Evolutionary conservation across 1,139 yeast species (phyloP).

Genomic region (Sugiyamaella pinicola): DNA sequence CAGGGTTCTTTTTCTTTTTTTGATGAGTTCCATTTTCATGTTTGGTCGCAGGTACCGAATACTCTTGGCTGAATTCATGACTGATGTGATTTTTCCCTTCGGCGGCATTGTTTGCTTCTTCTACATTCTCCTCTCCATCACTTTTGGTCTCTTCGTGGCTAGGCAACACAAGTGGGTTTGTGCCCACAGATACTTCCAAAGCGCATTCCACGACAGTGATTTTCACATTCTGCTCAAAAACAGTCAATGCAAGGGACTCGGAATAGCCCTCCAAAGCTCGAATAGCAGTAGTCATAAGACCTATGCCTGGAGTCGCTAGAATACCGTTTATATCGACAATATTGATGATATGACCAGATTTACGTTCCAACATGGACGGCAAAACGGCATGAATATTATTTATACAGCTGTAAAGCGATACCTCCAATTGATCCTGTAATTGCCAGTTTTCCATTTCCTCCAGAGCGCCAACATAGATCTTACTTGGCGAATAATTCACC

Average conservation of each 20-base stretch:
- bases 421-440: constrained; percentile 38
- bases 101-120: not conserved
- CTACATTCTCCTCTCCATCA: not conserved
- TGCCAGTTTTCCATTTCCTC: constrained; percentile 41
- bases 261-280: constrained; percentile 43
- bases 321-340: constrained; percentile 40
- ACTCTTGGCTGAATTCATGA: not conserved
- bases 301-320: constrained; percentile 40
- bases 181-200: constrained; percentile 37
- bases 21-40: not conserved
- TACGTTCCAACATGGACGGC: constrained; percentile 36
- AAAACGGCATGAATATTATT: constrained; percentile 39
- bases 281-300: constrained; percentile 37
- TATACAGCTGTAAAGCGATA: constrained; percentile 37
- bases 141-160: not conserved
- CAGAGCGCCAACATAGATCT: constrained; percentile 36
- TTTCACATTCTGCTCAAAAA: constrained; percentile 37
- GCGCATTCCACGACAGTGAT: constrained; percentile 41
- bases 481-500: constrained; percentile 26
- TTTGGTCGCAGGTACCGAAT: not conserved
- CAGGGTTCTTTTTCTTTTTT: not conserved
- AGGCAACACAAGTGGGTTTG: constrained; percentile 32
- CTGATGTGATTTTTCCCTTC: not conserved
- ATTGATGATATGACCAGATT: constrained; percentile 39
- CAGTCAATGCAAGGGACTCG: constrained; percentile 41